A percentile compares a stretch with the other conserved stretches of the same genome.
phyloP scores from a whole-genome alignment of 768 basidiomycete genomes.

The Leccinum incarnatum region DNA sequence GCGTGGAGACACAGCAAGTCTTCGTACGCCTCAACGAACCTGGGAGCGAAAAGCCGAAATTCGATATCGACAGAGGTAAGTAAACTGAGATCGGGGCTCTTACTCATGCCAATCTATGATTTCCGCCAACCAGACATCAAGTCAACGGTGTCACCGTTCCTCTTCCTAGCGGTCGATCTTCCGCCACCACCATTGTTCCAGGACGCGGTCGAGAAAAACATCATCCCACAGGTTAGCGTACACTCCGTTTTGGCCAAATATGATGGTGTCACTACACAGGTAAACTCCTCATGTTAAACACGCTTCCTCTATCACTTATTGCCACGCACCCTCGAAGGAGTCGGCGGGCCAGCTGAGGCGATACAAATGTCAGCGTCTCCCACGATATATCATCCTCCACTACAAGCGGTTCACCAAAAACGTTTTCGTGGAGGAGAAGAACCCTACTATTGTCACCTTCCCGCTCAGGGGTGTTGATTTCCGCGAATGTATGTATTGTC shows the following conservation, averaged over 20 bases:
- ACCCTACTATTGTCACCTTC: slow-evolving; percentile 98
- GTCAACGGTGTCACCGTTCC: slow-evolving; percentile 80
- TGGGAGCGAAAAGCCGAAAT: slow-evolving; percentile 78
- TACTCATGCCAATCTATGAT: slow-evolving; percentile 20
- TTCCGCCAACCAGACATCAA: slow-evolving; percentile 67
- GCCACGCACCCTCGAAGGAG: slow-evolving; percentile 53
- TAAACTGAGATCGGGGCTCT: slow-evolving; percentile 9
- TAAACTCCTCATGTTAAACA: slow-evolving; percentile 34
- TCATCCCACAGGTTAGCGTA: slow-evolving; percentile 96
- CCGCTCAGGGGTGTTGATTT: slow-evolving; percentile 93
- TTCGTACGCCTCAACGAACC: slow-evolving; percentile 76
- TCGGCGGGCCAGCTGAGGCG: slow-evolving; percentile 79
- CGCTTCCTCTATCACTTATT: slow-evolving; percentile 12
- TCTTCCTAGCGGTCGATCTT: slow-evolving; percentile 93
- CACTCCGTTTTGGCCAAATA: slow-evolving; percentile 90
- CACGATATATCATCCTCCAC: slow-evolving; percentile 90
- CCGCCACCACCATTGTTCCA: slow-evolving; percentile 98
- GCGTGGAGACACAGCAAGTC: slow-evolving; percentile 92
- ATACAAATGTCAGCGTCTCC: slow-evolving; percentile 87
- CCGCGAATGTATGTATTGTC: slow-evolving; percentile 69
- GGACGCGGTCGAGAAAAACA: slow-evolving; percentile 94
- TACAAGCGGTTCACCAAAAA: slow-evolving; percentile 98
- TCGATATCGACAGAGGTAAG: slow-evolving; percentile 92
- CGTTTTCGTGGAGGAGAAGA: slow-evolving; percentile 96
- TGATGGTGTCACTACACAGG: slow-evolving; percentile 88